These are phyloP conservation scores for Calonectria henricotiae DNA, from an alignment of 2,329 filamentous ascomycete genomes.

Conservation along the genomic window DNA sequence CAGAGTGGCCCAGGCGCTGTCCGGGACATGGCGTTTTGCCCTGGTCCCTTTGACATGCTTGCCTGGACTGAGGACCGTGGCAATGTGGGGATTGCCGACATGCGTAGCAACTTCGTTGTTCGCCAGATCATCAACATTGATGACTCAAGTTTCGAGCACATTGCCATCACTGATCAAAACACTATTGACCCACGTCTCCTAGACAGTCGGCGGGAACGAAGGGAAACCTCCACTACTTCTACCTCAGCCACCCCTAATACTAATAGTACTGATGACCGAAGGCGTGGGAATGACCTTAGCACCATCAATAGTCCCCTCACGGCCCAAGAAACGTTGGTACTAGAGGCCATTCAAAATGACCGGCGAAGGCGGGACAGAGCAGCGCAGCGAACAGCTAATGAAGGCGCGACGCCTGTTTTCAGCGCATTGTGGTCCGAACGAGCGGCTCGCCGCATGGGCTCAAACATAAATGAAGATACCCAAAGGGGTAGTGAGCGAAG, in stretches of 20 bases:
- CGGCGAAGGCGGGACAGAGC: conserved; percentile 67
- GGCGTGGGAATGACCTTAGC: conserved; percentile 57
- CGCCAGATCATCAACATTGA: conserved; percentile 80
- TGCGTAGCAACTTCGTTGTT: conserved; percentile 77
- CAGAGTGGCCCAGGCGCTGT: conserved; percentile 83
- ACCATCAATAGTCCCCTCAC: conserved; percentile 69
- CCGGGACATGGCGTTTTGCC: conserved; percentile 92
- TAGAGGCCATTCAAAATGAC: conserved; percentile 71
- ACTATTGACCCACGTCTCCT: conserved; percentile 70
- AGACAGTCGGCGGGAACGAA: conserved; percentile 65
- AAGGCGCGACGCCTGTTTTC: conserved; percentile 37
- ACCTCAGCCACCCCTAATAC: conserved; percentile 30
- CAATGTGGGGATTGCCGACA: conserved; percentile 81
- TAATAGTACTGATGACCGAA: conserved; percentile 49
- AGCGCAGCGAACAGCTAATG: conserved; percentile 48
- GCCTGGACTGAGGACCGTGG: conserved; percentile 95
- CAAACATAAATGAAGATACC: conserved; percentile 49
- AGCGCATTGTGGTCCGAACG: conserved; percentile 41
- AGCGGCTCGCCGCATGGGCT: conserved; percentile 40
- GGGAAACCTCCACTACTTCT: conserved; percentile 41
- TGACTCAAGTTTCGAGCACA: conserved; percentile 71
- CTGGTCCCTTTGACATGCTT: conserved; percentile 89
- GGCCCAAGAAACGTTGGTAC: conserved; percentile 70
- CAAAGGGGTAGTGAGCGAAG: conserved; percentile 56
- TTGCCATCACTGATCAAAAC: conserved; percentile 71